Conservation (phyloP, 176 grass and related monocot genomes). For the Aegilops sharonensis region DNA sequence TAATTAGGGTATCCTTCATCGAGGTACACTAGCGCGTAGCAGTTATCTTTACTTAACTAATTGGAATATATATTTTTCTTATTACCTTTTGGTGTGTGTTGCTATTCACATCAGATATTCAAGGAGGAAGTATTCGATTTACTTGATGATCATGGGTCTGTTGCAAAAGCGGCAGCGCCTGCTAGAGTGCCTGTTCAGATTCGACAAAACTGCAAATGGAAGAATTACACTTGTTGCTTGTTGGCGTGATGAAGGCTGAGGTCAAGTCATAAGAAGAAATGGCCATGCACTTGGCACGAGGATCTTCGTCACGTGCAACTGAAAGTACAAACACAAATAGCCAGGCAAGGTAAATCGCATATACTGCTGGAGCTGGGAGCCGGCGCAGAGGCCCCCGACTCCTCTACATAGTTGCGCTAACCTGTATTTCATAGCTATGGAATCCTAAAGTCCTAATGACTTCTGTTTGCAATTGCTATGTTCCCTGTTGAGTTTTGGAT, state of each 20-base stretch:
- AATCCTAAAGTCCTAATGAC: too few relatives aligned
- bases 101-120: slow-evolving; percentile 66
- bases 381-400: too few relatives aligned
- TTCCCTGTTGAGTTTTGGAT: too few relatives aligned
- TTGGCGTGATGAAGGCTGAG: slow-evolving; percentile 81
- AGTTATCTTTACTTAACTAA: too few relatives aligned
- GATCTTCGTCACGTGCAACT: slow-evolving; percentile 76
- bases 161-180: too few relatives aligned
- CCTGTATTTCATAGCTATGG: too few relatives aligned
- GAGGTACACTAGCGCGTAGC: too few relatives aligned
- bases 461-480: too few relatives aligned
- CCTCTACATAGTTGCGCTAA: too few relatives aligned
- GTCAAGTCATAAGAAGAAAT: slow-evolving; percentile 95
- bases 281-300: slow-evolving; percentile 61
- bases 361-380: not conserved
- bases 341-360: slow-evolving; percentile 36
- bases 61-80: too few relatives aligned
- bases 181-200: slow-evolving; percentile 64
- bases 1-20: too few relatives aligned
- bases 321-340: not conserved
- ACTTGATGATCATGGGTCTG: slow-evolving; percentile 53
- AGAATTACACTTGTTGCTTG: slow-evolving; percentile 60
- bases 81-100: too few relatives aligned
- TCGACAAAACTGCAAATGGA: slow-evolving; percentile 65
- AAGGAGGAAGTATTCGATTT: slow-evolving; percentile 98